Percentiles rank a stretch among this genome's conserved stretches.
Evolutionary conservation across 2,329 filamentous ascomycete genomes (phyloP).

Genomic region (Simplicillium sp.): DNA sequence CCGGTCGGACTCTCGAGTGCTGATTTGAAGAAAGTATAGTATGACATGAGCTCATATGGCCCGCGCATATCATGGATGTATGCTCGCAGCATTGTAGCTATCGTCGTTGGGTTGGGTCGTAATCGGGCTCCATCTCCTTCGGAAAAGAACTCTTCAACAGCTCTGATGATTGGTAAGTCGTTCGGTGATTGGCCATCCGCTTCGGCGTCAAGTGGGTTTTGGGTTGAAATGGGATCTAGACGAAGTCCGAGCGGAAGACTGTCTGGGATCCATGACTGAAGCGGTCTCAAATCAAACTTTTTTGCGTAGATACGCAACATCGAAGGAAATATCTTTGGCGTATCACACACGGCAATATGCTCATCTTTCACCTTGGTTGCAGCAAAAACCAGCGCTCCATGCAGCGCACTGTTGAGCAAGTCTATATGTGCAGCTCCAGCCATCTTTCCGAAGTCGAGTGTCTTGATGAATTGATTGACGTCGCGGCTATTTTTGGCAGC

Average conservation of each 20-base stretch:
- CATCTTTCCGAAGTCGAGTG: constrained; percentile 32
- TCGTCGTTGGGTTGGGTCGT: constrained; percentile 26
- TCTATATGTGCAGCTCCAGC: constrained; percentile 31
- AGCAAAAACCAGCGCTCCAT: constrained; percentile 37
- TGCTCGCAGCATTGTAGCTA: constrained; percentile 36
- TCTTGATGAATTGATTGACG: constrained; percentile 35
- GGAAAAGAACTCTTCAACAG: constrained; percentile 21
- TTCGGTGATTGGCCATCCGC: constrained; percentile 13
- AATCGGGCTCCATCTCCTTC: constrained; percentile 12
- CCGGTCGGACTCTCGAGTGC: constrained; percentile 24
- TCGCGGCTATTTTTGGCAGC: constrained; percentile 55
- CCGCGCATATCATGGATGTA: constrained; percentile 31
- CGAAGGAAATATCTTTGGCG: constrained; percentile 29
- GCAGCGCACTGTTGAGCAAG: constrained; percentile 30
- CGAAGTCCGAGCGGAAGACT: constrained; percentile 16
- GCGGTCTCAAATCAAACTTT: constrained; percentile 34
- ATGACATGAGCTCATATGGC: constrained; percentile 29
- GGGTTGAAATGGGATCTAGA: constrained; percentile 9
- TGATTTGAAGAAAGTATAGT: constrained; percentile 36
- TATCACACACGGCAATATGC: constrained; percentile 18
- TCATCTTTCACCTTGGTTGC: constrained; percentile 26
- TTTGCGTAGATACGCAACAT: constrained; percentile 41
- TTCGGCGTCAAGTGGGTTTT: constrained; percentile 5
- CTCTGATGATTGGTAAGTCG: constrained; percentile 13
- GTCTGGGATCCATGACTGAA: constrained; percentile 30